These are phyloP conservation scores for Dictyostelium intermedium DNA, from an alignment of 78 protist genomes.

Conservation along the genomic window DNA sequence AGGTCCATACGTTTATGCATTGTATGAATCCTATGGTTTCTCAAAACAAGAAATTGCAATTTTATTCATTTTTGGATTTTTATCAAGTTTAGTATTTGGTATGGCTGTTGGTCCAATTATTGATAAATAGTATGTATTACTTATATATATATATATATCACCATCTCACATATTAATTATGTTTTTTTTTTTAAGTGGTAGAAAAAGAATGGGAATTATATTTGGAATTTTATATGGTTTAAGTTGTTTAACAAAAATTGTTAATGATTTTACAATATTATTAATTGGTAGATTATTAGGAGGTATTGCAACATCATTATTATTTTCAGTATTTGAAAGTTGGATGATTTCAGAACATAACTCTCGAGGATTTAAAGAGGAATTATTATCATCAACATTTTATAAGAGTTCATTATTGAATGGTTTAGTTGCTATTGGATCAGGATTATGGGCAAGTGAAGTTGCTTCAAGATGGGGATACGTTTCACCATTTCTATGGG, in stretches of 20 bases:
- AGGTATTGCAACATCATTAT: constrained; percentile 97
- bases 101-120: constrained; percentile 93
- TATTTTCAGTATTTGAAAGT: constrained; percentile 94
- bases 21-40: constrained; percentile 93
- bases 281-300: constrained; percentile 93
- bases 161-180: background rate
- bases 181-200: constrained; percentile 68
- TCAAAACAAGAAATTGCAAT: constrained; percentile 81
- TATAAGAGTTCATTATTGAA: constrained; percentile 76
- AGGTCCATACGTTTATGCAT: constrained; percentile 97
- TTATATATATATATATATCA: background rate
- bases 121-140: constrained; percentile 85
- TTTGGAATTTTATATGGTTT: constrained; percentile 81
- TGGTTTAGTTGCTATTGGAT: constrained; percentile 88
- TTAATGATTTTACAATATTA: constrained; percentile 63
- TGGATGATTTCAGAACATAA: constrained; percentile 96
- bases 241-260: constrained; percentile 90
- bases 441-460: constrained; percentile 89
- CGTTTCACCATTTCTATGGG: constrained; percentile 90
- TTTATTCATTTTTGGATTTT: constrained; percentile 95
- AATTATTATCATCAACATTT: constrained; percentile 87
- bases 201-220: constrained; percentile 75
- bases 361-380: constrained; percentile 23
- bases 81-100: constrained; percentile 92
- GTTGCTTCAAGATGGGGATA: constrained; percentile 84